Evolutionary conservation across 2,329 filamentous ascomycete genomes (phyloP), one percentile per base, ranked within the genome.

Genomic region (Alternaria incomplexa): DNA sequence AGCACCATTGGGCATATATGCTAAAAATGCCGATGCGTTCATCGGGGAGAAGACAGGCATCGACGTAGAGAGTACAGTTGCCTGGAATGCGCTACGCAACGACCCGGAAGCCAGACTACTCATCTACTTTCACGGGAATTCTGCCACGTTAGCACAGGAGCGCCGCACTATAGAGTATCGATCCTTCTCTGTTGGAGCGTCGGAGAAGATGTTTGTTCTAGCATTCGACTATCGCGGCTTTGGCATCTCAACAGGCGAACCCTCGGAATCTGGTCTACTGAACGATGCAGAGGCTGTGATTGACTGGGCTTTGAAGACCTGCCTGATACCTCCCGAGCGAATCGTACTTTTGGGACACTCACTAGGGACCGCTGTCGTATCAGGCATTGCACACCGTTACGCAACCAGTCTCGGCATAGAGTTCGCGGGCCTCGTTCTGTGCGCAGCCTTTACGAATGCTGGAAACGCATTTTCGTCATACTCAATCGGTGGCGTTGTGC

Each of bases 221-320:
- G 87, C 93, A n/a, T 89, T 97, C 67, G 94, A 97, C 82, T 97
- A 97, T 78, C 91, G 94, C 28, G 94, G 94, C 2, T 98, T 93
- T 71, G 95, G 94, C 2, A 86, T 88, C 50, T 96, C 92, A 6
- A 92, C 90, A 1, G 95, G 95, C 11, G 82, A 81, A 2, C 95
- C 95, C 0, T 90, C 89, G 0, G 95, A 98, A 80, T 81, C 86
- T 43, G 95, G 95, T 0, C 81, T 97, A 4, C 90, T 97, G 56
- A 87, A 87, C 11, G 95, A 98, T 75, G 93, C 90, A 15, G 83
- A 91, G 10, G 85, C 93, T 0, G 82, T 92, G 1, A 84, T 97
- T 3, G 86, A 93, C 60, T 96, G 91, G 83, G 91, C 92, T 4
- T 83, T 93, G 47, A 82, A 88, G n/a, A 84, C 86, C 1, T 87